phyloP scores from a whole-genome alignment of 176 grass and related monocot genomes.

The Ensete glaucum region DNA sequence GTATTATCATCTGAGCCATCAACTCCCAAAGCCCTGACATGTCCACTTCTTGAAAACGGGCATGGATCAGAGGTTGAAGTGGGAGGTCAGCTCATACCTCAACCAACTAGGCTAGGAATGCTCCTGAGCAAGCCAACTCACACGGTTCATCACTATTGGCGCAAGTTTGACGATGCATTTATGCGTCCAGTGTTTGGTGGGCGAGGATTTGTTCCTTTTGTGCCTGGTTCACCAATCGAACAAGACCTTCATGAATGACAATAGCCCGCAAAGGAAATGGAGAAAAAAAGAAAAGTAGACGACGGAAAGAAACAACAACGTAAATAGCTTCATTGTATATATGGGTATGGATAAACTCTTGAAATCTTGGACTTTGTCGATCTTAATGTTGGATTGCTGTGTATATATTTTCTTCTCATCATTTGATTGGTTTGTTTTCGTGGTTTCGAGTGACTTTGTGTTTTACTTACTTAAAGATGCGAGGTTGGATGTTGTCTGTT shows the following conservation, averaged over 20 bases:
- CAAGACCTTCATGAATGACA: constrained; percentile 31
- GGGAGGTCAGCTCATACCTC: constrained; percentile 22
- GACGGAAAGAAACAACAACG: not conserved
- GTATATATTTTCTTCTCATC: not conserved
- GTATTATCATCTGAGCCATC: constrained; percentile 43
- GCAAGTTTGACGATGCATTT: constrained; percentile 83
- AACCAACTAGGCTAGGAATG: constrained; percentile 81
- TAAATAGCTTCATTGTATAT: not conserved
- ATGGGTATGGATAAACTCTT: not conserved
- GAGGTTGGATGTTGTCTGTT: too few species aligned
- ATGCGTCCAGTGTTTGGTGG: constrained; percentile 96
- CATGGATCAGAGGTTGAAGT: constrained; percentile 50
- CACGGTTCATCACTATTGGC: constrained; percentile 95
- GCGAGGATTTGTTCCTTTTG: constrained; percentile 67
- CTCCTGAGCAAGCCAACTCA: constrained; percentile 72
- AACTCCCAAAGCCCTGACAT: constrained; percentile 51
- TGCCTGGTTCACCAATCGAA: constrained; percentile 71
- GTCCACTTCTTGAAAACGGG: constrained; percentile 45
- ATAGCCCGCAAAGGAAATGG: constrained; percentile 7
- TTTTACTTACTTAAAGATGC: too few species aligned
- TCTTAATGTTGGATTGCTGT: not conserved
- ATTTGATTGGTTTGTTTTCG: not conserved
- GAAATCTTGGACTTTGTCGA: not conserved
- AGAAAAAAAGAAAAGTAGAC: not conserved
- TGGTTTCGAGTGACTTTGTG: too few species aligned